A percentile compares a stretch with the other conserved stretches of the same genome.
phyloP scores from a whole-genome alignment of 768 basidiomycete genomes.

The Suillus cothurnatus region DNA sequence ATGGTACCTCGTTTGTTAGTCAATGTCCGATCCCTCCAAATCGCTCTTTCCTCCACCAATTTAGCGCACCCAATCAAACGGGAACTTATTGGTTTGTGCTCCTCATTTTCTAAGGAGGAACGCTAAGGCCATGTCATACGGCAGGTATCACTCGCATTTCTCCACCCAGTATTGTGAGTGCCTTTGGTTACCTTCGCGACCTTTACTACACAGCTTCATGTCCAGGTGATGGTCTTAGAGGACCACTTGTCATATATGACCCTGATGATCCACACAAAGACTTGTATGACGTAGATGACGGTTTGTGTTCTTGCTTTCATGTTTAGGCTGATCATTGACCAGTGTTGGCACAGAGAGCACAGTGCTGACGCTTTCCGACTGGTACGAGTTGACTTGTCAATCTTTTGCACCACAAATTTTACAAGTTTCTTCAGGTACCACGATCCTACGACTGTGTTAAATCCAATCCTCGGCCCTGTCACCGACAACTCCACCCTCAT shows the following conservation, averaged over 20 bases:
- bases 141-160: constrained; percentile 44
- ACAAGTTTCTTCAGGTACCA: constrained; percentile 27
- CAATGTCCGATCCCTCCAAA: constrained; percentile 47
- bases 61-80: constrained; percentile 39
- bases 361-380: constrained; percentile 46
- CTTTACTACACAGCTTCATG: not conserved
- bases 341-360: constrained; percentile 37
- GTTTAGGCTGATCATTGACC: not conserved
- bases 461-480: constrained; percentile 13
- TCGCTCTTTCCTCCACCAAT: constrained; percentile 43
- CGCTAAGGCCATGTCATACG: constrained; percentile 11
- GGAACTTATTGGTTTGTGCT: constrained; percentile 45
- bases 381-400: constrained; percentile 32
- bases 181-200: constrained; percentile 22
- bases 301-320: constrained; percentile 23
- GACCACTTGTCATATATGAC: constrained; percentile 49
- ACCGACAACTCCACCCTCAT: constrained; percentile 42
- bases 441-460: constrained; percentile 17
- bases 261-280: constrained; percentile 44
- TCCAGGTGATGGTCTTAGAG: constrained; percentile 40
- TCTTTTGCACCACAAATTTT: not conserved
- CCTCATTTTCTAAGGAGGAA: not conserved
- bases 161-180: constrained; percentile 41
- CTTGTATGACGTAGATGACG: constrained; percentile 51
- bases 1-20: constrained; percentile 46